Conservation (phyloP, 2,329 filamentous ascomycete genomes). For the Diaporthe batatas region DNA sequence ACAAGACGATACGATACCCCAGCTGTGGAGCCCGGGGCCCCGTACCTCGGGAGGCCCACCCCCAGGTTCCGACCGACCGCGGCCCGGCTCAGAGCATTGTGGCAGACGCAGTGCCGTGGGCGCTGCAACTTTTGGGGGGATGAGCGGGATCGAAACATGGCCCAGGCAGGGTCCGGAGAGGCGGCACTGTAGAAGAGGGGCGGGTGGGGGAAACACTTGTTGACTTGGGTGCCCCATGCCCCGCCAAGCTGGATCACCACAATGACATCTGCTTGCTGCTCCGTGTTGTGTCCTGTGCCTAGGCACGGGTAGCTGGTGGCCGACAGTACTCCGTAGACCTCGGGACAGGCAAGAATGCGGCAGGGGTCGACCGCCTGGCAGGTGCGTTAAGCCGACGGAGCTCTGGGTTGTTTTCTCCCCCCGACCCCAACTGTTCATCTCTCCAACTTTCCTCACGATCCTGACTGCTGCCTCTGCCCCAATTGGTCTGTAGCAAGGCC, state of each 20-base stretch:
- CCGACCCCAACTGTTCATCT: conserved; percentile 6
- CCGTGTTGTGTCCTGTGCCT: background rate
- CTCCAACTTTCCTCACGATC: background rate
- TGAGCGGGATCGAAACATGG: background rate
- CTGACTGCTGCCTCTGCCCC: background rate
- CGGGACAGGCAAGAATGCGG: background rate
- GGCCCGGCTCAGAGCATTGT: conserved; percentile 3
- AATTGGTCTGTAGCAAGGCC: conserved; percentile 20
- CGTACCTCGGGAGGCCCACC: conserved; percentile 19
- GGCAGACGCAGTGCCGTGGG: background rate
- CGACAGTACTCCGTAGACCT: conserved; percentile 4
- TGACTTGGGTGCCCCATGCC: too few species aligned
- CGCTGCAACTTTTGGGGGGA: background rate
- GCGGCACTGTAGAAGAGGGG: too few species aligned
- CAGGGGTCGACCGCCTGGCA: background rate
- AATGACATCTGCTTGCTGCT: too few species aligned
- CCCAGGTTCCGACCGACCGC: conserved; percentile 6
- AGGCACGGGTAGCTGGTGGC: background rate
- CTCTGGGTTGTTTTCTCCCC: conserved; percentile 20
- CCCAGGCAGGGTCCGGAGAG: too few species aligned
- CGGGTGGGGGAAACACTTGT: background rate
- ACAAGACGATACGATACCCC: conserved; percentile 3
- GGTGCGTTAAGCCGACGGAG: conserved; percentile 16
- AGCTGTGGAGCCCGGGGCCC: conserved; percentile 32
- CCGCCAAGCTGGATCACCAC: too few species aligned